These are phyloP conservation scores for Caloboletus inedulis DNA, from an alignment of 1,284 basidiomycete species.

Conservation along the genomic window DNA sequence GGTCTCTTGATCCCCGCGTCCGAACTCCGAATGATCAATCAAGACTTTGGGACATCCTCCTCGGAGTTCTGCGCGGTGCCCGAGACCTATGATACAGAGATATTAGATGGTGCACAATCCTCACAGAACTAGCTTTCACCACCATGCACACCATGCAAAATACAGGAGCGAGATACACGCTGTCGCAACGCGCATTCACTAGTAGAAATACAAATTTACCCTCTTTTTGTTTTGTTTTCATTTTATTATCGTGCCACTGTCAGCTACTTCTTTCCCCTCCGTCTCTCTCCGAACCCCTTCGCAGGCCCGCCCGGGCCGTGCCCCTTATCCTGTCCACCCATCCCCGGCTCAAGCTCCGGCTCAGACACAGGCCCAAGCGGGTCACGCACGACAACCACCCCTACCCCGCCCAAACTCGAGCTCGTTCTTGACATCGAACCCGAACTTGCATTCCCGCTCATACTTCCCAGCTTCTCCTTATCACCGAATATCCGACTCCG, in stretches of 20 bases:
- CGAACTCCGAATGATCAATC: neutral
- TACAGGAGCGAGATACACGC: neutral
- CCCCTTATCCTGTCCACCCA: neutral
- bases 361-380: slow-evolving; percentile 25
- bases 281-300: slow-evolving; percentile 29
- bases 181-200: neutral
- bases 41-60: neutral
- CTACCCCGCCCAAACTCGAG: slow-evolving; percentile 1
- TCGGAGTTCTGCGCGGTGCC: slow-evolving; percentile 3
- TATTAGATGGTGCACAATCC: neutral
- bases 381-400: slow-evolving; percentile 19
- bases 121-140: neutral
- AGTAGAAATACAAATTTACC: neutral
- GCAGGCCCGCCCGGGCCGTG: slow-evolving; percentile 1
- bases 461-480: slow-evolving; percentile 1
- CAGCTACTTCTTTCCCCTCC: slow-evolving; percentile 20
- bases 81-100: neutral
- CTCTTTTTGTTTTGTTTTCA: neutral
- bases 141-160: neutral
- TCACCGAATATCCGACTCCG: slow-evolving; percentile 31
- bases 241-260: neutral
- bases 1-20: slow-evolving; percentile 8
- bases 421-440: neutral
- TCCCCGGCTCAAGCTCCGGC: slow-evolving; percentile 1
- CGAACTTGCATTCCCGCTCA: neutral